Evolutionary conservation across 768 basidiomycete genomes (phyloP), one percentile per base, ranked within the genome.

Genomic region (Trametes maxima): DNA sequence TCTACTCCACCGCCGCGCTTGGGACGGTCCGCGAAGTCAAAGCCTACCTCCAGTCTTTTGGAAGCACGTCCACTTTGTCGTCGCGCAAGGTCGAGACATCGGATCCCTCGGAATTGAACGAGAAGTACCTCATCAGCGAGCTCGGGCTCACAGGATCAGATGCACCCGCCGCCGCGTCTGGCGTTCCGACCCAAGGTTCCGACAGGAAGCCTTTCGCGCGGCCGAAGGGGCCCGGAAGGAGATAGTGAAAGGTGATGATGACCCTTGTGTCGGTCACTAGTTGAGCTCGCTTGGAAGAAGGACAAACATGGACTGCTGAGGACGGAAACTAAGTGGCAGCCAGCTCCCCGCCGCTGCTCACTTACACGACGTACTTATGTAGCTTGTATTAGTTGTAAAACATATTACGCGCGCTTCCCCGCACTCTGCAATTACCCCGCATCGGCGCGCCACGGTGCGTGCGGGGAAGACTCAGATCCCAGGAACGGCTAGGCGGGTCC

Each of bases 31-130:
- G 80, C 52, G 75, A 82, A 8, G 85, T 83, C 35, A 86, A 86
- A 62, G 75, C 73, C 5, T 69, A 88, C 2, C 78, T 85, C 62
- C 74, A 75, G 52, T 79, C 74, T 14, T 75, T 74, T 51, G 75
- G 75, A 5, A 55, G 60, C 42, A 52, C 48, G 28, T 75, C 78
- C 17, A 76, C 76, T 25, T 62, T 86, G 13, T 78, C 80, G 2
- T 67, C 82, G 17, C 82, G 83, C 68, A 95, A 85, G 78, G 79
- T 95, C 55, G 92, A 96, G 71, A 95, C 92, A 0, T 90, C 91
- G 0, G 87, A 93, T 66, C 89, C 92, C 0, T 63, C 67, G 16
- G 94, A 95, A 68, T 65, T 97, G 14, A 81, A 86, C 39, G 87
- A 86, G 66, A 74, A 75, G 0, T 88, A 80, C 67, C 72, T 97